Evolutionary conservation across 331 rosid genomes (phyloP).

Genomic region (Pyrus hybrid): DNA sequence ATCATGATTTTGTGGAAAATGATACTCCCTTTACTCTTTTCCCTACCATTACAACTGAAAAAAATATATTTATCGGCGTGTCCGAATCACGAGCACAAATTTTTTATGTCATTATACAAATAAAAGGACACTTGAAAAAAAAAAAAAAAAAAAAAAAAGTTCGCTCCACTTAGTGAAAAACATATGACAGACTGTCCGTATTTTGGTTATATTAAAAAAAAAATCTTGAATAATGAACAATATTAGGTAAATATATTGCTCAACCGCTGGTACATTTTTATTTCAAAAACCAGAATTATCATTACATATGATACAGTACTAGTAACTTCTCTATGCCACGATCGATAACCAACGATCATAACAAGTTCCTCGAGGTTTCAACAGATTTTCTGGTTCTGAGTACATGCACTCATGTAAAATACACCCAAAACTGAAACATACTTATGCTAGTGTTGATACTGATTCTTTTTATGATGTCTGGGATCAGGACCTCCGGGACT

Average conservation of each 20-base stretch:
- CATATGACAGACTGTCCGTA: too few relatives aligned
- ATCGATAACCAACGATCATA: neutral
- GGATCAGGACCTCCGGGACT: slow-evolving; percentile 59
- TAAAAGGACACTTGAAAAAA: neutral
- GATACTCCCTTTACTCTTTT: neutral
- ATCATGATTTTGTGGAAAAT: neutral
- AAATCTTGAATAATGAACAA: too few relatives aligned
- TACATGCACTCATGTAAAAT: neutral
- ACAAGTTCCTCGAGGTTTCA: neutral
- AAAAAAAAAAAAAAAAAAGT: rapidly evolving
- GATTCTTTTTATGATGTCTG: slow-evolving; percentile 16
- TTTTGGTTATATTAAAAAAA: too few relatives aligned
- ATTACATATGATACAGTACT: too few relatives aligned
- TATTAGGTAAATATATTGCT: neutral
- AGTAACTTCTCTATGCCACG: neutral
- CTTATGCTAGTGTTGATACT: too few relatives aligned
- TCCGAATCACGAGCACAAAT: too few relatives aligned
- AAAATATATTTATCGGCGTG: too few relatives aligned
- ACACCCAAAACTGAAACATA: neutral
- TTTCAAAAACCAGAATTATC: neutral
- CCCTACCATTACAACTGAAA: neutral
- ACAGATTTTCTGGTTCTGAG: neutral
- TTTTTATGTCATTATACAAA: too few relatives aligned
- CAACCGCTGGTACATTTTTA: neutral
- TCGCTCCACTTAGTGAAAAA: too few relatives aligned